Conservation (phyloP, 202 grass and related monocot genomes). For the Musa balbisiana region DNA sequence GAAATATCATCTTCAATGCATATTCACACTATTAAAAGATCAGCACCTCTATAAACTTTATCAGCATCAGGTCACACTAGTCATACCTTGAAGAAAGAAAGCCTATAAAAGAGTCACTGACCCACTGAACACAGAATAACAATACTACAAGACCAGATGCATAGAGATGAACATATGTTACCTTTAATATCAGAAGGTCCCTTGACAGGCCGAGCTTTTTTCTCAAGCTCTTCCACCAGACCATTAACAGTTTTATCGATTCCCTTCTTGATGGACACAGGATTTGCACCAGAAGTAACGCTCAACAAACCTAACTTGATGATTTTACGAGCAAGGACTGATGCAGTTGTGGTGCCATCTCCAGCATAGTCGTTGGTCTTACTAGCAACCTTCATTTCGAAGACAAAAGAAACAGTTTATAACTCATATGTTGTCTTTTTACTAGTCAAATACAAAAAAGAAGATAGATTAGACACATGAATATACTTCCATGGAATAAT, state of each 20-base stretch:
- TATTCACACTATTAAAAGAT: too few relatives aligned
- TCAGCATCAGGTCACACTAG: not conserved
- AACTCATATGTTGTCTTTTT: not conserved
- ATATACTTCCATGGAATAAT: not conserved
- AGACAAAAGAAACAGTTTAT: not conserved
- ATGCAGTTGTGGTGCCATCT: slow-evolving; percentile 21
- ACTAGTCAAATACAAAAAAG: not conserved
- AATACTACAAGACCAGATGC: not conserved
- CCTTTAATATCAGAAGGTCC: slow-evolving; percentile 86
- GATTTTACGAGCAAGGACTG: slow-evolving; percentile 19
- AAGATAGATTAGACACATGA: not conserved
- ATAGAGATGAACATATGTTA: not conserved
- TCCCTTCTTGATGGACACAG: slow-evolving; percentile 87
- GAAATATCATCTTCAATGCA: not conserved
- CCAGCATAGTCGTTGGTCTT: slow-evolving; percentile 20
- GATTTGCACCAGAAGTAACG: slow-evolving; percentile 93
- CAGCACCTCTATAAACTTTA: too few relatives aligned
- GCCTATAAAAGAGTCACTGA: not conserved
- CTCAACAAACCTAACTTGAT: slow-evolving; percentile 39
- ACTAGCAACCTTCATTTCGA: slow-evolving; percentile 6
- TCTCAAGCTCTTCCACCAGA: slow-evolving; percentile 76
- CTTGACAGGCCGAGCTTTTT: slow-evolving; percentile 71
- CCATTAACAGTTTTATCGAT: slow-evolving; percentile 80
- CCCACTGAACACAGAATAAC: not conserved
- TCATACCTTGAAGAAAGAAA: not conserved